Evolutionary conservation across 139 green algal genomes (phyloP), one percentile per base, ranked within the genome.

Genomic region (Astrephomene gubernaculifera): DNA sequence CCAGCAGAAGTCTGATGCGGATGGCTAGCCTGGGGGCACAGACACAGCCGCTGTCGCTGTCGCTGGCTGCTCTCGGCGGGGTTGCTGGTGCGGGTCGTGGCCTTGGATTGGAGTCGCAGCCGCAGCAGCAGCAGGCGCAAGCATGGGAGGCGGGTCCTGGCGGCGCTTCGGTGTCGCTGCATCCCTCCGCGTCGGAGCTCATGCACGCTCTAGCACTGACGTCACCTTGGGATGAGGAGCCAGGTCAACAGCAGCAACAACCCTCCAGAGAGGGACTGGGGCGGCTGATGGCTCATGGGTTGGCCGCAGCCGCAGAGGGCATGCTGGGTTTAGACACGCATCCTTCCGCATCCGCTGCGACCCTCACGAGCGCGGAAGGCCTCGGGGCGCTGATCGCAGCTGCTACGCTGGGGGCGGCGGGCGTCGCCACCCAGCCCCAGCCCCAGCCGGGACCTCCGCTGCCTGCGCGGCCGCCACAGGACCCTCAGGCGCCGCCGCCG

Each of bases 1-100:
- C 22, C 38, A 82, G 74, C 72, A 65, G 24, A 35, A 82, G 53
- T 39, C 6, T 65, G 35, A 39, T 78, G 43, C 41, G 70, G 43
- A n/a, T 80, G 72, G 45, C 72, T 2, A n/a, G n/a, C n/a, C n/a
- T n/a, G n/a, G n/a, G n/a, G n/a, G n/a, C n/a, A n/a, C n/a, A n/a
- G n/a, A n/a, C n/a, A n/a, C n/a, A n/a, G n/a, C n/a, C n/a, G n/a
- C n/a, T n/a, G n/a, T n/a, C n/a, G n/a, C n/a, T n/a, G n/a, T n/a
- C n/a, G n/a, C n/a, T n/a, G n/a, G n/a, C n/a, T n/a, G n/a, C n/a
- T n/a, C n/a, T n/a, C n/a, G n/a, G n/a, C n/a, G n/a, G n/a, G n/a
- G n/a, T n/a, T n/a, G n/a, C n/a, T n/a, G n/a, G n/a, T n/a, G n/a
- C n/a, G n/a, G n/a, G n/a, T n/a, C n/a, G n/a, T n/a, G n/a, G n/a